A percentile compares a stretch with the other conserved stretches of the same genome.
Evolutionary conservation across 179 eudicot species (phyloP).

Genomic region (Sideroxylon spinosum): DNA sequence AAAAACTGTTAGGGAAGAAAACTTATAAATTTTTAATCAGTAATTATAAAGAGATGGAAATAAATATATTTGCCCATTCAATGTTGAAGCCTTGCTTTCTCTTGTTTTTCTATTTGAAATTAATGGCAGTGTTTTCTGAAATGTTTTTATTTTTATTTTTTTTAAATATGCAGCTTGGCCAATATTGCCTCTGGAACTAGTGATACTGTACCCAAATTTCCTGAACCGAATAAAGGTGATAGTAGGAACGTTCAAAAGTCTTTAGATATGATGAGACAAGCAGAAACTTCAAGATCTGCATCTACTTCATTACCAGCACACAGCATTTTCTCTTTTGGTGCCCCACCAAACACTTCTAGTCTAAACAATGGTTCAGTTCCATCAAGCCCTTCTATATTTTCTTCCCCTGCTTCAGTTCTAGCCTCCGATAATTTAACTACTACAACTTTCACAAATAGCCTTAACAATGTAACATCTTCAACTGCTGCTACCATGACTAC

Average conservation of each 20-base stretch:
- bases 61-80: background rate
- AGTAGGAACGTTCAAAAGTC: conserved; percentile 21
- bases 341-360: conserved; percentile 20
- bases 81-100: background rate
- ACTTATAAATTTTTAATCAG: too few relatives aligned
- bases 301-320: conserved; percentile 23
- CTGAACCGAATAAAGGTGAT: conserved; percentile 26
- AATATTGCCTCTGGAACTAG: conserved; percentile 22
- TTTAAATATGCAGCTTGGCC: conserved; percentile 26
- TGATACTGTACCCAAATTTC: conserved; percentile 18
- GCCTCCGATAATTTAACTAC: conserved; percentile 16
- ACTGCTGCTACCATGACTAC: conserved; percentile 9
- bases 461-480: conserved; percentile 20
- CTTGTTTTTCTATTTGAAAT: background rate
- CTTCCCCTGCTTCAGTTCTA: conserved; percentile 19
- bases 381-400: conserved; percentile 25
- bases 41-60: too few relatives aligned
- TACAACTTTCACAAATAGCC: conserved; percentile 16
- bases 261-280: conserved; percentile 17
- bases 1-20: too few relatives aligned
- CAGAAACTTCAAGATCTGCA: conserved; percentile 17
- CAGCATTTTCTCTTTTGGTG: conserved; percentile 22
- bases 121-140: background rate
- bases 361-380: conserved; percentile 32
- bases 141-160: background rate